Evolutionary conservation across 2,329 filamentous ascomycete genomes (phyloP).

Genomic region (Berkeleyomyces rouxiae): DNA sequence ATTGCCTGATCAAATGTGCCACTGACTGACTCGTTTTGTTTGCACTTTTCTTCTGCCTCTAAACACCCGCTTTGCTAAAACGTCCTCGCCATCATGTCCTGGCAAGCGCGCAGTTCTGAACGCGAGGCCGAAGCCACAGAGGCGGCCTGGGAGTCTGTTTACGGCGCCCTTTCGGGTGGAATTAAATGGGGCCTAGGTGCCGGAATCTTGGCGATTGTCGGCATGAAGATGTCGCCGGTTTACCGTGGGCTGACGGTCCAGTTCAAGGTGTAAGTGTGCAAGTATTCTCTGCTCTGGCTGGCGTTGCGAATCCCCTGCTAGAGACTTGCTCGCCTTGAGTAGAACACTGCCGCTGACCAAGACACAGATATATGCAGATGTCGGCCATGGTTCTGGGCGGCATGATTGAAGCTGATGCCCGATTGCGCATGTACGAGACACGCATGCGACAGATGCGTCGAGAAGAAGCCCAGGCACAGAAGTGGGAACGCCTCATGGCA

Average conservation of each 20-base stretch:
- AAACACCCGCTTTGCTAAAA: neutral
- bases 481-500: conserved; percentile 51
- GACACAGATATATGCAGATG: conserved; percentile 60
- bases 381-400: conserved; percentile 68
- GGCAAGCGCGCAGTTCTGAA: conserved; percentile 5
- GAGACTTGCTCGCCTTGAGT: neutral
- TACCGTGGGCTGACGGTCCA: conserved; percentile 58
- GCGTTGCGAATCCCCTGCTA: neutral
- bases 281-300: neutral
- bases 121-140: conserved; percentile 47
- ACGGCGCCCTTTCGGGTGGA: conserved; percentile 50
- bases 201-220: conserved; percentile 43
- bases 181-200: conserved; percentile 56
- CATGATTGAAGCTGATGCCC: conserved; percentile 58
- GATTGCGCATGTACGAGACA: conserved; percentile 51
- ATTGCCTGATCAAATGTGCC: too few species aligned
- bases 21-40: neutral
- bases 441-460: conserved; percentile 48
- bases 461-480: conserved; percentile 44
- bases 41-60: neutral
- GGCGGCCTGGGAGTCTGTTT: conserved; percentile 55
- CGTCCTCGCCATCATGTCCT: conserved; percentile 1
- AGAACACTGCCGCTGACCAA: neutral
- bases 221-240: conserved; percentile 48
- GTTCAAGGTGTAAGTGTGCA: conserved; percentile 51